Conservation (phyloP, 345 rosid genomes). For the Rhizophora apiculata region DNA sequence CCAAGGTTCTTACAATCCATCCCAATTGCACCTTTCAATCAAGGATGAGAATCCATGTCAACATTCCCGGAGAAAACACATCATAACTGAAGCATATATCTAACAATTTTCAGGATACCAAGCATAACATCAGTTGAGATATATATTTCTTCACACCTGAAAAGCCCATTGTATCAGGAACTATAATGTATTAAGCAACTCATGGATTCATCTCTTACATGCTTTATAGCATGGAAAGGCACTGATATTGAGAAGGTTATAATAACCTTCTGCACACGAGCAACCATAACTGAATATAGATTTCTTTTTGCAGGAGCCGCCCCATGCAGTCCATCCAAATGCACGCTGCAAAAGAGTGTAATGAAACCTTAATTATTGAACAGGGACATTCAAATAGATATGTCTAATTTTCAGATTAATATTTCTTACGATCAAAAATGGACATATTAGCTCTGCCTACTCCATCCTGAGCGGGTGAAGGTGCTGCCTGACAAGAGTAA, state of each 20-base stretch:
- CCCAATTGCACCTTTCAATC: constrained; percentile 67
- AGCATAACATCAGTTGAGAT: too few species aligned
- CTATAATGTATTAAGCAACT: not conserved
- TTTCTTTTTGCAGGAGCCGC: constrained; percentile 67
- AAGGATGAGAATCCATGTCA: not conserved
- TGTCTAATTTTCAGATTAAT: not conserved
- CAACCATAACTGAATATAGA: constrained; percentile 47
- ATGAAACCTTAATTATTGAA: too few species aligned
- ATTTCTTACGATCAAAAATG: constrained; percentile 47
- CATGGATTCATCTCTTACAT: constrained; percentile 41
- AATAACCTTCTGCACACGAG: constrained; percentile 50
- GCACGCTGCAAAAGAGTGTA: constrained; percentile 44
- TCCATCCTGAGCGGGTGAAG: constrained; percentile 45
- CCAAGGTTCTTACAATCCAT: constrained; percentile 67
- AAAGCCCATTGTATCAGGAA: too few species aligned
- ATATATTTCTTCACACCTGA: too few species aligned
- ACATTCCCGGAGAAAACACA: not conserved
- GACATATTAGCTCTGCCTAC: constrained; percentile 32
- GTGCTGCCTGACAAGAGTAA: constrained; percentile 41
- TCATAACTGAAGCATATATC: too few species aligned
- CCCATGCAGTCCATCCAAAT: constrained; percentile 71
- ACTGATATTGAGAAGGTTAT: constrained; percentile 62
- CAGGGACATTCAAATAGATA: too few species aligned
- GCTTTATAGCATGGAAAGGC: constrained; percentile 64
- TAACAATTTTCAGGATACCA: too few species aligned